phyloP scores from a whole-genome alignment of 352 stramenopile species.

The Nothophytophthora sp. region DNA sequence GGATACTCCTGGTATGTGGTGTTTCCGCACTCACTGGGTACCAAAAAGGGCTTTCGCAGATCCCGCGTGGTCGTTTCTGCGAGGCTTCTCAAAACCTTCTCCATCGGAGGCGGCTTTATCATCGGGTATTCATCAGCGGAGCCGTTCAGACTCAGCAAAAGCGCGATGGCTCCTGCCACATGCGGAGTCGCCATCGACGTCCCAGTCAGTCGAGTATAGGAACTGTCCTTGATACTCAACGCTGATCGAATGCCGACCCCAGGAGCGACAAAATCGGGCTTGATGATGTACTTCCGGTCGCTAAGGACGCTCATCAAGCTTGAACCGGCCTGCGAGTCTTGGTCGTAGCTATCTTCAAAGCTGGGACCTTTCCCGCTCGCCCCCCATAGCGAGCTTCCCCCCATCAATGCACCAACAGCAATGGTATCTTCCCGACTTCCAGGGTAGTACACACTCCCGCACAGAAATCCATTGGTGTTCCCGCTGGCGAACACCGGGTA shows the following conservation, averaged over 20 bases:
- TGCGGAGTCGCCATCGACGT: slow-evolving; percentile 83
- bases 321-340: background rate
- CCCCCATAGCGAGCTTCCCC: slow-evolving; percentile 59
- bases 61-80: slow-evolving; percentile 39
- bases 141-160: slow-evolving; percentile 49
- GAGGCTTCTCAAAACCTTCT: slow-evolving; percentile 39
- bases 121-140: slow-evolving; percentile 4
- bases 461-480: slow-evolving; percentile 77
- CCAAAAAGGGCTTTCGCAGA: slow-evolving; percentile 66
- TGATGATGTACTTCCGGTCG: slow-evolving; percentile 40
- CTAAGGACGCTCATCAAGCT: background rate
- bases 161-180: slow-evolving; percentile 53
- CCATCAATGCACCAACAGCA: slow-evolving; percentile 63
- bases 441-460: slow-evolving; percentile 69
- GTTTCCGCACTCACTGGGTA: slow-evolving; percentile 62
- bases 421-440: slow-evolving; percentile 52
- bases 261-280: slow-evolving; percentile 76
- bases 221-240: slow-evolving; percentile 52
- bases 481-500: slow-evolving; percentile 65
- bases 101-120: slow-evolving; percentile 15
- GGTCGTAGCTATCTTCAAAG: slow-evolving; percentile 21
- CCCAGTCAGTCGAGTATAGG: slow-evolving; percentile 65
- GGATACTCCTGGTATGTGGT: slow-evolving; percentile 65
- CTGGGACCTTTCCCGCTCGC: slow-evolving; percentile 71
- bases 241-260: slow-evolving; percentile 68